phyloP scores from a whole-genome alignment of 2,329 filamentous ascomycete genomes.

The Trichoderma sp. region DNA sequence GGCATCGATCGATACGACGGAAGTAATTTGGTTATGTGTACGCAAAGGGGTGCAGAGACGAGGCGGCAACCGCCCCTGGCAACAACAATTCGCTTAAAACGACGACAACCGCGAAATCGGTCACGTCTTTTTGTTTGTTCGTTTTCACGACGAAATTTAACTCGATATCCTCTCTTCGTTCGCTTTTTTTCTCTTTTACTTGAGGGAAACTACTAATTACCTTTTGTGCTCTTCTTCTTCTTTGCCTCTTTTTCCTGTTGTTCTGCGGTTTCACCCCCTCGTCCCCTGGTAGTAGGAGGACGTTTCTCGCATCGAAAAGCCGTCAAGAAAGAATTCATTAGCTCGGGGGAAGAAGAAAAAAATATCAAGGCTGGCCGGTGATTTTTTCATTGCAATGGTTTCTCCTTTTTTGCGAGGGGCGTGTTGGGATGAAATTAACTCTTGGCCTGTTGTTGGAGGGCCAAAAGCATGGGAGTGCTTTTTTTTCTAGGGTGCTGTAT shows the following conservation, averaged over 20 bases:
- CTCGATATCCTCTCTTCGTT: not conserved
- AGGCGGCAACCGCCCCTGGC: not conserved
- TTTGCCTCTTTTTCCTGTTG: not conserved
- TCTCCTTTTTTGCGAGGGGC: not conserved
- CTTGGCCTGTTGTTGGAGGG: not conserved
- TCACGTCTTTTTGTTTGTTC: not conserved
- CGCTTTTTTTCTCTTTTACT: not conserved
- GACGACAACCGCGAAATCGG: constrained; percentile 1
- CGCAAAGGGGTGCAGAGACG: not conserved
- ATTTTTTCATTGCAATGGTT: not conserved
- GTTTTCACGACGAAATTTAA: not conserved
- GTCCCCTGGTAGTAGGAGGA: not conserved
- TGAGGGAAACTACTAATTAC: not conserved
- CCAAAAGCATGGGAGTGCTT: not conserved
- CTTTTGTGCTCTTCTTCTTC: not conserved
- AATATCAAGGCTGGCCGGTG: not conserved
- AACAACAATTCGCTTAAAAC: not conserved
- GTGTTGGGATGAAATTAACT: not conserved
- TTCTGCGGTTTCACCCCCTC: not conserved
- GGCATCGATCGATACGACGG: not conserved
- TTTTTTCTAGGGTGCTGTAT: not conserved
- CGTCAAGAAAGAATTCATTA: not conserved
- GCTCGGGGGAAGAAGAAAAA: not conserved
- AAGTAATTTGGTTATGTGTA: constrained; percentile 4
- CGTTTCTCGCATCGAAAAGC: not conserved